phyloP scores from a whole-genome alignment of 768 basidiomycete genomes.

The Suillus subalutaceus region DNA sequence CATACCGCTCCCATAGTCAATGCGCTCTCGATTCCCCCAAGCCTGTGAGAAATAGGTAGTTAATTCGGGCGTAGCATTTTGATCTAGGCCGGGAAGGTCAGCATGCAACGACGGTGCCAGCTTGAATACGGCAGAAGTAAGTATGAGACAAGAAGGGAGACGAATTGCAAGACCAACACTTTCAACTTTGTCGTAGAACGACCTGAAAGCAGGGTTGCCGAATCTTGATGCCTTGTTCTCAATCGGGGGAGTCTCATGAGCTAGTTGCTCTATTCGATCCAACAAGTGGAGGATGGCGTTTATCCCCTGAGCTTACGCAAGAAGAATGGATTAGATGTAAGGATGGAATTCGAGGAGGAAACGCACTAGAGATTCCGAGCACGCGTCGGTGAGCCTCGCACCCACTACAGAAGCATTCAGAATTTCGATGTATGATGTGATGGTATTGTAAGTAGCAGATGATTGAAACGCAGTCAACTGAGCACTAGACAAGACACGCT shows the following conservation, averaged over 20 bases:
- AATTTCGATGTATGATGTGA: conserved; percentile 70
- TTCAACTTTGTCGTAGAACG: conserved; percentile 82
- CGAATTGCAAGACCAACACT: conserved; percentile 48
- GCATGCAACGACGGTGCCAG: conserved; percentile 59
- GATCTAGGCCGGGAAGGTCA: conserved; percentile 56
- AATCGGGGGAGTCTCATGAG: conserved; percentile 76
- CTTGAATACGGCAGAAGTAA: conserved; percentile 35
- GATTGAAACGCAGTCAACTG: conserved; percentile 84
- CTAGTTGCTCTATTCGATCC: conserved; percentile 65
- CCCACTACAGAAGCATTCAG: conserved; percentile 79
- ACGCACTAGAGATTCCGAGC: conserved; percentile 62
- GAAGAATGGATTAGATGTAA: conserved; percentile 9
- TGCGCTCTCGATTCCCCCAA: conserved; percentile 90
- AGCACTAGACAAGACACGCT: conserved; percentile 72
- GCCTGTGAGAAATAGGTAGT: conserved; percentile 80
- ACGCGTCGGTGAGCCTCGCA: conserved; percentile 72
- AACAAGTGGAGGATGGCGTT: conserved; percentile 64
- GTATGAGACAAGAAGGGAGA: not conserved
- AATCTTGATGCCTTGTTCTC: conserved; percentile 92
- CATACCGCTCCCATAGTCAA: conserved; percentile 99
- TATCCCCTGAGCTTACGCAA: conserved; percentile 54
- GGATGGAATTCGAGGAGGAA: conserved; percentile 9
- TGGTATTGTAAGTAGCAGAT: conserved; percentile 67
- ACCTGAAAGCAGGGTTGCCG: conserved; percentile 95
- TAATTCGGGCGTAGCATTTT: conserved; percentile 66